Base-by-base conservation (phyloP, 306 rosid genomes). In the Leucaena leucocephala region DNA sequence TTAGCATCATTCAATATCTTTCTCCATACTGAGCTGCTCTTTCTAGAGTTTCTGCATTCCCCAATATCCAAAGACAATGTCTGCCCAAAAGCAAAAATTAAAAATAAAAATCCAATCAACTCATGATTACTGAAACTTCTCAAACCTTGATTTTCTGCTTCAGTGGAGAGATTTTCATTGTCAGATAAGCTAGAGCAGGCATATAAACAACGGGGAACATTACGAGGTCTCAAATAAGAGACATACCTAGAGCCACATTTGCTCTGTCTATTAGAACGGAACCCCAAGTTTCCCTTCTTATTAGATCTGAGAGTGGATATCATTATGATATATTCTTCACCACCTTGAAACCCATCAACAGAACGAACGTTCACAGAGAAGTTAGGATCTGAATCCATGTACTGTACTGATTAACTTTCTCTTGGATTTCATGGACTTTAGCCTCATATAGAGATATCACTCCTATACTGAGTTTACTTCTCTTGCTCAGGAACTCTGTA, bases 331-430 rank as follows among this genome's bases (percentile, higher is more conserved):
- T 91, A 93, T 58, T 91, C 88, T 43, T 91, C 93, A 7, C 92
- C 90, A 0, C 93, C 93, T 89, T 91, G 97, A 82, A 91, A 89
- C 2, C 92, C 93, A 74, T 89, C 97, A 13, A 91, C 78, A 9
- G 92, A 79, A 10, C 89, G 88, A 61, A 89, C 89, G 62, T 74
- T 86, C 14, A 87, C 83, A 27, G 81, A 75, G 66, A 89, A 91
- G 27, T 55, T 49, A 3, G 77, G 1, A 45, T 80, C 71, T 15
- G 62, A 78, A 63, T 12, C 61, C 7, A 36, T 55, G 46, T 77
- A 85, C 27, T 27, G 27, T 27, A 27, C 35, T 66, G 62, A 76
- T 72, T 76, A 16, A 91, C 49, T 48, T 76, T 82, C 64, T 87
- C 75, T 21, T 86, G 59, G 76, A 91, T 87, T 71, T 78, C 97